Conservation (phyloP, 257 asterid genomes). For the Gynochthodes officinalis region DNA sequence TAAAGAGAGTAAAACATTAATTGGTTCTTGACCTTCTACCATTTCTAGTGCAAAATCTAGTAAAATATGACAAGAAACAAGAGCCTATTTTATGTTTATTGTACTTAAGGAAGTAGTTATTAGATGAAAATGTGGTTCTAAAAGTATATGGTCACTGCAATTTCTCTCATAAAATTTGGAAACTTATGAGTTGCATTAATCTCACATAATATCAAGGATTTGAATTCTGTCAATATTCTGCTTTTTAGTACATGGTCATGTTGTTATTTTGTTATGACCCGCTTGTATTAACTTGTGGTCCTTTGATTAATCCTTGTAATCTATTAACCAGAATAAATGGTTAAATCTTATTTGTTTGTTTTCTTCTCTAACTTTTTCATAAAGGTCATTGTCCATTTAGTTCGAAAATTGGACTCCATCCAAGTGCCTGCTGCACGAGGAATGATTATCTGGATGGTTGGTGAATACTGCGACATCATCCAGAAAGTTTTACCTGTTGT, state of each 20-base stretch:
- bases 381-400: conserved; percentile 77
- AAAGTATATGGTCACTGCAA: background rate
- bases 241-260: background rate
- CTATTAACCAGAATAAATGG: background rate
- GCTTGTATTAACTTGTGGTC: background rate
- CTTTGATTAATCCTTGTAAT: conserved; percentile 3
- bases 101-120: no score
- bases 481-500: conserved; percentile 65
- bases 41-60: background rate
- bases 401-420: conserved; percentile 73
- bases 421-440: conserved; percentile 85
- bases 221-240: background rate
- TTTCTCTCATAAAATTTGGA: background rate
- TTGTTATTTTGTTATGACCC: background rate
- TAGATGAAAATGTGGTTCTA: background rate
- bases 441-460: conserved; percentile 92
- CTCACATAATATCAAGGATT: conserved; percentile 3
- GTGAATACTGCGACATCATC: conserved; percentile 65
- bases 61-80: background rate
- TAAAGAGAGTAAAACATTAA: background rate
- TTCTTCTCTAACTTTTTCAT: conserved; percentile 21
- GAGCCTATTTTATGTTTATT: background rate
- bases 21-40: background rate
- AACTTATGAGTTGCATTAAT: background rate
- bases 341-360: conserved; percentile 15